These are phyloP conservation scores for Colletotrichum acutatum DNA, from an alignment of 2,329 filamentous ascomycete species.

Conservation along the genomic window DNA sequence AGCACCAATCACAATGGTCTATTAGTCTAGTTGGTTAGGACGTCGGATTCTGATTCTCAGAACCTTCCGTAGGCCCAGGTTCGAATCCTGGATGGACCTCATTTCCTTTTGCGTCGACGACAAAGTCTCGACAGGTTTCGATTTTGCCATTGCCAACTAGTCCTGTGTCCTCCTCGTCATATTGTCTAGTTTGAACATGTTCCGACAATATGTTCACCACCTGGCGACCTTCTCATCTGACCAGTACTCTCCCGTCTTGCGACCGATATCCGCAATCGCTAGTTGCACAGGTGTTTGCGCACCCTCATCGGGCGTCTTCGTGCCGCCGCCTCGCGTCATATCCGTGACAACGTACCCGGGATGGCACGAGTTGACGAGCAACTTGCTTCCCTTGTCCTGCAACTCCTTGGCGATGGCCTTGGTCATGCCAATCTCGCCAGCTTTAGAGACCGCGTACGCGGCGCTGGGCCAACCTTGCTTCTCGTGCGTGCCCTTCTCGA, in stretches of 20 bases:
- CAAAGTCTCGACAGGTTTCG: neutral
- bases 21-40: constrained; percentile 35
- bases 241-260: constrained; percentile 51
- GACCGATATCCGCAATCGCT: constrained; percentile 51
- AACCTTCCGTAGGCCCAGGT: constrained; percentile 25
- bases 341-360: constrained; percentile 59
- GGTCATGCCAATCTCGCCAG: constrained; percentile 54
- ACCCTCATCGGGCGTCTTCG: constrained; percentile 54
- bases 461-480: constrained; percentile 60
- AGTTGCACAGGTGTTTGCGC: constrained; percentile 55
- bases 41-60: constrained; percentile 28
- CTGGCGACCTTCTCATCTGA: constrained; percentile 46
- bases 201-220: constrained; percentile 39
- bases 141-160: neutral
- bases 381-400: constrained; percentile 39
- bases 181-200: fast-evolving
- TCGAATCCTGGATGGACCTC: constrained; percentile 32
- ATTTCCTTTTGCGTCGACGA: neutral
- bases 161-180: neutral
- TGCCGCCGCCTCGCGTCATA: constrained; percentile 54
- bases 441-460: constrained; percentile 60
- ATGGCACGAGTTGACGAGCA: constrained; percentile 52
- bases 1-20: neutral
- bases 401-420: constrained; percentile 48
- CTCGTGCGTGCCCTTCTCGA: constrained; percentile 55